Conservation (phyloP, 2,329 filamentous ascomycete species). For the Aplosporella prunicola region DNA sequence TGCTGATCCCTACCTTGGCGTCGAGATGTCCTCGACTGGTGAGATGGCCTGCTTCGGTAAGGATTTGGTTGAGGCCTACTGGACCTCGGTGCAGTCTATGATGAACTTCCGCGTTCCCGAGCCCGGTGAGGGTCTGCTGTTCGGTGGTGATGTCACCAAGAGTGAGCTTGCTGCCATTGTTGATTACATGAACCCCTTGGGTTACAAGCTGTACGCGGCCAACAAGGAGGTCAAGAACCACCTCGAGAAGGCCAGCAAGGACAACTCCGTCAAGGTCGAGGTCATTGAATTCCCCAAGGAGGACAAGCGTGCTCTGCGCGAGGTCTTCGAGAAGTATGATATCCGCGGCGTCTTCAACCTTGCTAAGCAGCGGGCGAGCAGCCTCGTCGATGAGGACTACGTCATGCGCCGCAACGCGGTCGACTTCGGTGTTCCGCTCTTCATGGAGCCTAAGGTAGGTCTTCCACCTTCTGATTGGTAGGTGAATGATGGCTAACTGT, state of each 20-base stretch:
- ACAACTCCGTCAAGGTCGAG: conserved; percentile 58
- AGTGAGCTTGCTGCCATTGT: conserved; percentile 68
- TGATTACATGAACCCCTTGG: conserved; percentile 77
- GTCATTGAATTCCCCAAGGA: conserved; percentile 95
- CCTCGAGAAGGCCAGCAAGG: conserved; percentile 63
- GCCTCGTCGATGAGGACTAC: conserved; percentile 84
- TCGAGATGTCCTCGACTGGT: conserved; percentile 94
- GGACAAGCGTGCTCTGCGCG: conserved; percentile 87
- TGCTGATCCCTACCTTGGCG: conserved; percentile 92
- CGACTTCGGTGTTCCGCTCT: conserved; percentile 93
- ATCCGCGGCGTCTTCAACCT: conserved; percentile 95
- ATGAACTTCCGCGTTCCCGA: conserved; percentile 99
- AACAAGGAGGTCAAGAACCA: conserved; percentile 72
- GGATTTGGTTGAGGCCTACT: conserved; percentile 93
- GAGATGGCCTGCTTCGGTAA: conserved; percentile 99
- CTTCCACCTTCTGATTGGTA: not conserved
- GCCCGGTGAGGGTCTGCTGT: conserved; percentile 87
- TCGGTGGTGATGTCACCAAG: conserved; percentile 72
- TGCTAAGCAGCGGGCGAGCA: conserved; percentile 73
- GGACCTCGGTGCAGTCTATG: conserved; percentile 87
- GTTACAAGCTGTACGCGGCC: conserved; percentile 90
- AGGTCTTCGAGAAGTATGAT: conserved; percentile 95
- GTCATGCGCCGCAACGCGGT: conserved; percentile 98
- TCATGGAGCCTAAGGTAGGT: conserved; percentile 95
- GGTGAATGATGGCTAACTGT: conserved; percentile 1